These are phyloP conservation scores for Crepidotus variabilis DNA, from an alignment of 768 basidiomycete species.

Conservation along the genomic window DNA sequence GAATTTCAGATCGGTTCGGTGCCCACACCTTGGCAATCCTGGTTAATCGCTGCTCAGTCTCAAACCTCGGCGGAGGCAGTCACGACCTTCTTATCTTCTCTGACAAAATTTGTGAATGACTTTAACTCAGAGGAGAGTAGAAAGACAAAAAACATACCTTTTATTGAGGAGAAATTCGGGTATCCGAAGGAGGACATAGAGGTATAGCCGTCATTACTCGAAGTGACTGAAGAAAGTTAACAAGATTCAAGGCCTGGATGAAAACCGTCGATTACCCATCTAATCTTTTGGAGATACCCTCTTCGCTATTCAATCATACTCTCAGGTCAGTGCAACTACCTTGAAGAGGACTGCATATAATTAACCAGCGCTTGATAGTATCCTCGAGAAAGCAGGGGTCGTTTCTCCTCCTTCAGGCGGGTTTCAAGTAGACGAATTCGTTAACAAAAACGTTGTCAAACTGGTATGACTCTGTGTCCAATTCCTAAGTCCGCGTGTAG, in stretches of 20 bases:
- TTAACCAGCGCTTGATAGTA: constrained; percentile 34
- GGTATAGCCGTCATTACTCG: constrained; percentile 29
- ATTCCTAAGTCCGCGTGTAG: background rate
- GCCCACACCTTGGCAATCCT: constrained; percentile 95
- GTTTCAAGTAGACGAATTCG: constrained; percentile 53
- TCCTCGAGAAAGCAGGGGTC: constrained; percentile 75
- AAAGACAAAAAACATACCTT: constrained; percentile 59
- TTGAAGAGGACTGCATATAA: background rate
- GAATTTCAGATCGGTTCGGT: constrained; percentile 68
- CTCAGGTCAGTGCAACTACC: constrained; percentile 45
- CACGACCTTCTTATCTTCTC: constrained; percentile 52
- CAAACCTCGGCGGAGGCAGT: constrained; percentile 48
- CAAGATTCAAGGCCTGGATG: constrained; percentile 67
- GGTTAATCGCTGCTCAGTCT: constrained; percentile 88
- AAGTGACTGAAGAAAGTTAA: background rate
- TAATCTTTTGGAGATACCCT: constrained; percentile 60
- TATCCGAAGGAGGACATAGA: constrained; percentile 81
- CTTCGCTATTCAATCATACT: constrained; percentile 65
- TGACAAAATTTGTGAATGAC: constrained; percentile 60
- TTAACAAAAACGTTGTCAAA: constrained; percentile 50
- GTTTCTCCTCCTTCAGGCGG: constrained; percentile 54
- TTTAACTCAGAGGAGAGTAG: constrained; percentile 65
- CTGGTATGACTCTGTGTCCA: constrained; percentile 22
- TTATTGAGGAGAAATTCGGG: constrained; percentile 74
- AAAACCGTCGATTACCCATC: constrained; percentile 72